Evolutionary conservation across 306 rosid species (phyloP).

Genomic region (Lathyrus tuberosus): DNA sequence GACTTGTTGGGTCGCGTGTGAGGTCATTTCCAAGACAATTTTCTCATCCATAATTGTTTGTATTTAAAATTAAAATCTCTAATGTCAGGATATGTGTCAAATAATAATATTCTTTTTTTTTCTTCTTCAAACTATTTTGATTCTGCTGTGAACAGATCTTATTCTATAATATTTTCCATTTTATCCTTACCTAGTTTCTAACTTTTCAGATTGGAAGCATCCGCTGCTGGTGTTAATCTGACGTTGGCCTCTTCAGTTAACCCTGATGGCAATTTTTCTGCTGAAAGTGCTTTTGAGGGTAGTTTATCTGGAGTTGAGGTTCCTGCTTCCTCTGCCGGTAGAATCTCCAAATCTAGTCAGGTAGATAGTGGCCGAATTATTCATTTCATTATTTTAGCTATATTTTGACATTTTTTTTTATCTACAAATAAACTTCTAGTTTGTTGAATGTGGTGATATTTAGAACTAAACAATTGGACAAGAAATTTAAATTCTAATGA

Average conservation of each 20-base stretch:
- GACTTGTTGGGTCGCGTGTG: constrained; percentile 59
- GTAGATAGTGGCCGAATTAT: constrained; percentile 44
- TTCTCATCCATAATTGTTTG: constrained; percentile 24
- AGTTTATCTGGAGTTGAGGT: constrained; percentile 41
- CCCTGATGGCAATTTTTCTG: constrained; percentile 42
- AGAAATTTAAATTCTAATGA: constrained; percentile 14
- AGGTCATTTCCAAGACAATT: constrained; percentile 56
- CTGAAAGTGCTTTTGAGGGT: constrained; percentile 48
- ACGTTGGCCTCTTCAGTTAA: constrained; percentile 48
- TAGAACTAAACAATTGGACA: constrained; percentile 30
- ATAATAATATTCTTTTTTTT: neutral
- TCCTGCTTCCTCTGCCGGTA: constrained; percentile 55
- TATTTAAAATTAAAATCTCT: constrained; percentile 24
- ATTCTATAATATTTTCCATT: constrained; percentile 33
- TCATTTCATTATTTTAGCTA: constrained; percentile 14
- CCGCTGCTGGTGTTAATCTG: constrained; percentile 67
- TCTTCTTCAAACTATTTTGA: constrained; percentile 37
- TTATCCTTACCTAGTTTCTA: constrained; percentile 25
- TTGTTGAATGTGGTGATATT: constrained; percentile 32
- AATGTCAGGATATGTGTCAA: too few species aligned
- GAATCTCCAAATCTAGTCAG: constrained; percentile 54
- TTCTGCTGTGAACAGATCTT: constrained; percentile 27
- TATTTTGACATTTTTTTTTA: constrained; percentile 5
- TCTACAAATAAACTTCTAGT: constrained; percentile 18
- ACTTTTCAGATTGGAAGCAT: constrained; percentile 84